Conservation (phyloP, 2,329 filamentous ascomycete genomes). For the Pseudogymnoascus sp. region DNA sequence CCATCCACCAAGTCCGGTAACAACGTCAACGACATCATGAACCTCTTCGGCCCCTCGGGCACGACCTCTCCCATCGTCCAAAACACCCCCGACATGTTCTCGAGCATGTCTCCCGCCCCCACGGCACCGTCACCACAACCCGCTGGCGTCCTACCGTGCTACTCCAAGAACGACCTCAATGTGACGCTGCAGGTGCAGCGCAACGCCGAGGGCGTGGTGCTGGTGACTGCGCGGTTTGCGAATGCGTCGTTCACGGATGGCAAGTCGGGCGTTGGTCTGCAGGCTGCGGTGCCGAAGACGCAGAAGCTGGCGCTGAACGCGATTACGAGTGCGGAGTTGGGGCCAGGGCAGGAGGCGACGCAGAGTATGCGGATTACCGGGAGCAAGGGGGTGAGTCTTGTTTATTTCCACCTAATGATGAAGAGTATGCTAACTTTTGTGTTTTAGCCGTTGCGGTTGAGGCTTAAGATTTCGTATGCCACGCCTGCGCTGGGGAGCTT, state of each 20-base stretch:
- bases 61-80: conserved; percentile 38
- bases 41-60: conserved; percentile 59
- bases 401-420: not conserved
- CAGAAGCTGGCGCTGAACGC: conserved; percentile 89
- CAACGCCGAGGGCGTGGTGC: conserved; percentile 68
- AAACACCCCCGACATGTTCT: conserved; percentile 43
- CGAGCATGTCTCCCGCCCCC: conserved; percentile 40
- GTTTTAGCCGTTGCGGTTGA: conserved; percentile 66
- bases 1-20: conserved; percentile 39
- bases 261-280: conserved; percentile 70
- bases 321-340: conserved; percentile 74
- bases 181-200: conserved; percentile 79
- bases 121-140: conserved; percentile 30
- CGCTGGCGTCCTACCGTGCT: conserved; percentile 57
- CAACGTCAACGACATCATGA: conserved; percentile 73
- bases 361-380: conserved; percentile 84
- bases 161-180: conserved; percentile 76
- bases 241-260: conserved; percentile 60
- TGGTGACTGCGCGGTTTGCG: conserved; percentile 75
- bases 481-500: conserved; percentile 61
- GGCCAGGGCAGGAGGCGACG: conserved; percentile 70
- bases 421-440: not conserved
- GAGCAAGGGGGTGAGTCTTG: conserved; percentile 73
- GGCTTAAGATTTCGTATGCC: conserved; percentile 74
- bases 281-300: conserved; percentile 92